Evolutionary conservation across 2,329 filamentous ascomycete genomes (phyloP).

Genomic region (Diaporthe destruens): DNA sequence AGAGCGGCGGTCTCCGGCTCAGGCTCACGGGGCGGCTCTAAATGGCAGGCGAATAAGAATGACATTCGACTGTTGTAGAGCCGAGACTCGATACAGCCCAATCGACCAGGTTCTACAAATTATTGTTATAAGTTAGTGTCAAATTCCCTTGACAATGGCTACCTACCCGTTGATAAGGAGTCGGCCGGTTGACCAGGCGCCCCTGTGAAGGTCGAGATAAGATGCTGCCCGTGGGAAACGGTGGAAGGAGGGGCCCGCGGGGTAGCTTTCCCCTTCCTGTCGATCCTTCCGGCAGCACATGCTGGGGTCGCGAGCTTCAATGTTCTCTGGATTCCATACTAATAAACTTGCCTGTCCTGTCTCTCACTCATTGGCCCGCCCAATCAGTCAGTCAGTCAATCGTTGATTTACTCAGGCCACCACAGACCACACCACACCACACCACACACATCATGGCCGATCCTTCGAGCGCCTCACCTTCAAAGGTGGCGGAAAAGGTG

Average conservation of each 20-base stretch:
- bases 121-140: conserved; percentile 3
- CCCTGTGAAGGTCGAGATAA: conserved; percentile 25
- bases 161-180: conserved; percentile 8
- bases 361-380: background rate
- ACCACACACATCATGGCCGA: conserved; percentile 26
- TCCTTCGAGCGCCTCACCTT: conserved; percentile 11
- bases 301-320: background rate
- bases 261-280: conserved; percentile 9
- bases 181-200: conserved; percentile 15
- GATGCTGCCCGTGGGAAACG: conserved; percentile 6
- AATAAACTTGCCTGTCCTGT: background rate
- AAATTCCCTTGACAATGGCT: conserved; percentile 17
- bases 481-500: conserved; percentile 68
- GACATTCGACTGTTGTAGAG: conserved; percentile 7
- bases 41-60: conserved; percentile 32
- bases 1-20: conserved; percentile 30
- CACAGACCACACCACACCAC: background rate
- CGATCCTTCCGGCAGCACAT: conserved; percentile 23
- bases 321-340: background rate
- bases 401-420: background rate
- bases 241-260: conserved; percentile 28
- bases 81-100: conserved; percentile 23
- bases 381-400: background rate
- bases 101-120: conserved; percentile 25
- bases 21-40: background rate